Base-by-base conservation (phyloP, 805 yeast species). In the Wickerhamomyces alni region DNA sequence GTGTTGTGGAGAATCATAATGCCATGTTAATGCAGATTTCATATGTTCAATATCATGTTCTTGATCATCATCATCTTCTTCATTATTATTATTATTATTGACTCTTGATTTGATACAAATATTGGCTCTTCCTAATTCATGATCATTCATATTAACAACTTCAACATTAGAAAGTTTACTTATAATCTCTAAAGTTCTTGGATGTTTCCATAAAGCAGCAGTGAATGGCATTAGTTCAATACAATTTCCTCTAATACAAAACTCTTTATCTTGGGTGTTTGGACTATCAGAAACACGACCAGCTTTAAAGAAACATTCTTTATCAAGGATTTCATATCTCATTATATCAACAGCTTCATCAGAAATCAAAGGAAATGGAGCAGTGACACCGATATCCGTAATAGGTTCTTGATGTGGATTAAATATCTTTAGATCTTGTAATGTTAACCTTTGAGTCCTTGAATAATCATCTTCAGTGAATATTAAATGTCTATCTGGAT, bases 21-120 rank as follows among this genome's bases (percentile, higher is more conserved):
- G 83, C 84, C 84, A 77, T 26, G 76, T 74, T 27, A 76, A 80
- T 21, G 76, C 67, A 18, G 77, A 80, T 11, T 77, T 75, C 36
- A 74, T 65, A n/a, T n/a, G n/a, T 3, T 46, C 47, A 3, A 43
- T 41, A 12, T 52, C 39, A 22, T n/a, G n/a, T n/a, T 38, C 37
- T 24, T 16, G 12, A 17, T 41, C 41, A 15, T 22, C 35, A 24
- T 41, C 45, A 16, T 26, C 32, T 5, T 26, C 29, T 17, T 27
- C 36, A 17, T 33, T 31, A 19, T 6, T 21, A 9, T 6, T 21
- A 7, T 6, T 21, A 21, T 21, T 9, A 9, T 9, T 6, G 28
- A 26, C 12, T 5, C 35, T 42, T 8, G 48, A 44, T 17, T 68
- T 71, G 57, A 75, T 62, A 4, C 72, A 70, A 30, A 75, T 52